Percentiles rank a stretch among this genome's conserved stretches.
phyloP scores from a whole-genome alignment of 179 eudicot species.

The Nepenthes alata region DNA sequence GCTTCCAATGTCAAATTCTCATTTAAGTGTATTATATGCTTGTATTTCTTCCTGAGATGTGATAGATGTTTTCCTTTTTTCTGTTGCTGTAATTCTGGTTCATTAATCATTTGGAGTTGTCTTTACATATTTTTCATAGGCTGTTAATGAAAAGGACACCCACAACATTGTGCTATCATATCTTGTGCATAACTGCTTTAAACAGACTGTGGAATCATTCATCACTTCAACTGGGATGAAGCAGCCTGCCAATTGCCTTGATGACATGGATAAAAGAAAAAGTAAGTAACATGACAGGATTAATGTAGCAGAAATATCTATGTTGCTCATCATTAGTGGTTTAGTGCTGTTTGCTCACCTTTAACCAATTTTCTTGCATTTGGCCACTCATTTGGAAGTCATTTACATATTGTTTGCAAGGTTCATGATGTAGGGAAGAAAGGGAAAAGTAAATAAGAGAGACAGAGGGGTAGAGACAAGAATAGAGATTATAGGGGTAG shows the following conservation, averaged over 20 bases:
- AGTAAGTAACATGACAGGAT: slow-evolving; percentile 21
- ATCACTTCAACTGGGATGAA: slow-evolving; percentile 45
- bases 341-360: no score
- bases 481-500: no score
- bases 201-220: slow-evolving; percentile 69
- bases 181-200: slow-evolving; percentile 83
- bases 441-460: no score
- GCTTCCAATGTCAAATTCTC: no score
- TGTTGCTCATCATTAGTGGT: no score
- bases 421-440: no score
- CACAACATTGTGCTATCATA: slow-evolving; percentile 78
- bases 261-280: slow-evolving; percentile 81
- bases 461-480: no score
- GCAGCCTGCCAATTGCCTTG: slow-evolving; percentile 41
- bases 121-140: slow-evolving; percentile 26
- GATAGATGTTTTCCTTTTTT: not conserved
- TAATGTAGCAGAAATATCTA: no score
- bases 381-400: no score
- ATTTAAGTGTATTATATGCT: not conserved
- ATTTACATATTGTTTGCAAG: no score
- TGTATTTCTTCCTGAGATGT: not conserved
- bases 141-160: slow-evolving; percentile 47
- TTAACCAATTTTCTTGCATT: no score
- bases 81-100: not conserved
- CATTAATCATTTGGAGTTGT: not conserved